Conservation (phyloP, 495 filamentous ascomycete species). For the Cladorrhinum samala region DNA sequence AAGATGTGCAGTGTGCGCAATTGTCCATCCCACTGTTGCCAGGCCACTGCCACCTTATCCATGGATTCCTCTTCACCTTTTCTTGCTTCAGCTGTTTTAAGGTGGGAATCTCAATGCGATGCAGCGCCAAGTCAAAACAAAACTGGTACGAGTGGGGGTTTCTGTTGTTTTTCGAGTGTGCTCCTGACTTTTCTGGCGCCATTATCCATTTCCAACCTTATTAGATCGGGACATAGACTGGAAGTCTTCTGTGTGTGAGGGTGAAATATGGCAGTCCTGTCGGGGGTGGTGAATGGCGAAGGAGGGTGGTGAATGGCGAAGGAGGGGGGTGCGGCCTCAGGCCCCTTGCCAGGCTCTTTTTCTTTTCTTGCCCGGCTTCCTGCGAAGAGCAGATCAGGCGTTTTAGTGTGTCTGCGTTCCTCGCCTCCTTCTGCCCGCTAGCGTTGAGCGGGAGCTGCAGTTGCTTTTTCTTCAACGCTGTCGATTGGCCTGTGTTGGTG, state of each 20-base stretch:
- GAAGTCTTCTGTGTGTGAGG: no score
- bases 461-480: conserved; percentile 5
- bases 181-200: not conserved
- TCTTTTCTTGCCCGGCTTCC: conserved; percentile 6
- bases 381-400: conserved; percentile 13
- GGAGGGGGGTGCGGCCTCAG: conserved; percentile 12
- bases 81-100: conserved; percentile 14
- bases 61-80: not conserved
- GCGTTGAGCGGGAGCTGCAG: not conserved
- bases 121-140: conserved; percentile 14
- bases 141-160: conserved; percentile 11
- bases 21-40: conserved; percentile 11
- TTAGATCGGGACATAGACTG: no score
- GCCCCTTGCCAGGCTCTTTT: conserved; percentile 7
- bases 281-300: not conserved
- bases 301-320: not conserved
- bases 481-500: not conserved
- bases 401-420: conserved; percentile 12
- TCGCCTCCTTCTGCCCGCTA: conserved; percentile 9
- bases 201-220: not conserved
- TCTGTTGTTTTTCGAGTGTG: not conserved
- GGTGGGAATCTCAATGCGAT: conserved; percentile 15
- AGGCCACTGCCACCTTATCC: conserved; percentile 1
- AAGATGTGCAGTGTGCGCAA: conserved; percentile 14
- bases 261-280: no score